Conservation (phyloP, 108 stramenopile species). For the Cyclotella sp. region DNA sequence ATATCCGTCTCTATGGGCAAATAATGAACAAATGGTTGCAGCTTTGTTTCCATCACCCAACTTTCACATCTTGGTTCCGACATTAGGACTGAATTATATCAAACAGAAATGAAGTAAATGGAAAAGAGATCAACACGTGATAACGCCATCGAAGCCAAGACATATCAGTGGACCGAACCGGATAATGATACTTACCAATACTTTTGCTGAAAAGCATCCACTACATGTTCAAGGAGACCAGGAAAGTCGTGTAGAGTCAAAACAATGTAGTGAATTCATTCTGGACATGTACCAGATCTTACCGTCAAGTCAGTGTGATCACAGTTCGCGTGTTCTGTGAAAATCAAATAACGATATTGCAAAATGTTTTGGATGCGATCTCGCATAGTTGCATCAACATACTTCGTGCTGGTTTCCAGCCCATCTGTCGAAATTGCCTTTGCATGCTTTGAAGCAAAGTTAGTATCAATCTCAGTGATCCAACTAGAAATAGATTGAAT, state of each 20-base stretch:
- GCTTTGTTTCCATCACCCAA: conserved; percentile 67
- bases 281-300: neutral
- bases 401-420: neutral
- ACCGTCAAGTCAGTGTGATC: conserved; percentile 26
- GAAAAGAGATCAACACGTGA: neutral
- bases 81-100: conserved; percentile 29
- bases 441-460: conserved; percentile 34
- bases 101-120: neutral
- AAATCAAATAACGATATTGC: conserved; percentile 36
- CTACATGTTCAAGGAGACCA: neutral
- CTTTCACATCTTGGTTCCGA: conserved; percentile 37
- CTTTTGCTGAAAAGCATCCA: conserved; percentile 52
- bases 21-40: conserved; percentile 55
- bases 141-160: neutral
- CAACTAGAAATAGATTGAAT: conserved; percentile 9
- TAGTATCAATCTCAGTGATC: conserved; percentile 22
- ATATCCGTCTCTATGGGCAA: conserved; percentile 44
- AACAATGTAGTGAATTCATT: neutral
- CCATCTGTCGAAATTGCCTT: conserved; percentile 14
- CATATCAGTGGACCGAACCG: neutral
- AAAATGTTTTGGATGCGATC: conserved; percentile 18
- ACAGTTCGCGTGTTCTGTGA: conserved; percentile 10
- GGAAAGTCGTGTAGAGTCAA: neutral
- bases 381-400: neutral
- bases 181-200: conserved; percentile 23